Percentiles rank a stretch among this genome's conserved stretches.
phyloP scores from a whole-genome alignment of 2,329 filamentous ascomycete species.

The Verticillium longisporum region DNA sequence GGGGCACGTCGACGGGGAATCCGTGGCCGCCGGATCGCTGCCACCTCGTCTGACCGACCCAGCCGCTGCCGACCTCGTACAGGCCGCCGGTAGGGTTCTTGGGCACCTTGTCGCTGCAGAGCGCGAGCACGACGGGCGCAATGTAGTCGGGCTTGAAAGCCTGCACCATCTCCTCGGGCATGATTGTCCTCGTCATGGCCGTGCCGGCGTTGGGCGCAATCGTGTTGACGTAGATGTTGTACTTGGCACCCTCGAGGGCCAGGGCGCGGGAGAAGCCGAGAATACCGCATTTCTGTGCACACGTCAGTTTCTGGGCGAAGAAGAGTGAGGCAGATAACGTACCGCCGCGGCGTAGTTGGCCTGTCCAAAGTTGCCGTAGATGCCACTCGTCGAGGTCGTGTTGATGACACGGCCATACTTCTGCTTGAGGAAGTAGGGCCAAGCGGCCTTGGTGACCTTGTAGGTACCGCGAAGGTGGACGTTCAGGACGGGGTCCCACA shows the following conservation, averaged over 20 bases:
- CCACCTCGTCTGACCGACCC: constrained; percentile 89
- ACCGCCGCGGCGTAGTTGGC: constrained; percentile 91
- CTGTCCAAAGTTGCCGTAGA: constrained; percentile 99
- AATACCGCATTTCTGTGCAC: constrained; percentile 72
- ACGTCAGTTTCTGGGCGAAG: constrained; percentile 12
- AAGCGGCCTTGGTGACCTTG: constrained; percentile 94
- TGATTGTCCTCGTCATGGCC: too few relatives aligned
- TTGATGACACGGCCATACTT: constrained; percentile 97
- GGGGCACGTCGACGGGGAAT: constrained; percentile 79
- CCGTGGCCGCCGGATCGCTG: constrained; percentile 83
- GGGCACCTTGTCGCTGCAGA: constrained; percentile 80
- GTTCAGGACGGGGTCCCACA: constrained; percentile 88
- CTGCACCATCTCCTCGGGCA: constrained; percentile 96
- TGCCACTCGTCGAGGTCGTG: constrained; percentile 93
- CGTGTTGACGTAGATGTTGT: constrained; percentile 98
- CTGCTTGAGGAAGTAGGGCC: constrained; percentile 96
- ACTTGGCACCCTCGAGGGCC: constrained; percentile 87
- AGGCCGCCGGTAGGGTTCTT: constrained; percentile 77
- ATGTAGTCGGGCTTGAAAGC: constrained; percentile 99
- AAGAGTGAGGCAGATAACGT: constrained; percentile 29
- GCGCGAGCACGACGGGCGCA: constrained; percentile 82
- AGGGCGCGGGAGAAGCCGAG: constrained; percentile 91
- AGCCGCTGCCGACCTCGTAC: constrained; percentile 93
- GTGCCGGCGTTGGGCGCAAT: constrained; percentile 98
- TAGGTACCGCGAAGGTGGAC: constrained; percentile 94